These are phyloP conservation scores for Colletotrichum abscissum DNA, from an alignment of 2,329 filamentous ascomycete species.

Conservation along the genomic window DNA sequence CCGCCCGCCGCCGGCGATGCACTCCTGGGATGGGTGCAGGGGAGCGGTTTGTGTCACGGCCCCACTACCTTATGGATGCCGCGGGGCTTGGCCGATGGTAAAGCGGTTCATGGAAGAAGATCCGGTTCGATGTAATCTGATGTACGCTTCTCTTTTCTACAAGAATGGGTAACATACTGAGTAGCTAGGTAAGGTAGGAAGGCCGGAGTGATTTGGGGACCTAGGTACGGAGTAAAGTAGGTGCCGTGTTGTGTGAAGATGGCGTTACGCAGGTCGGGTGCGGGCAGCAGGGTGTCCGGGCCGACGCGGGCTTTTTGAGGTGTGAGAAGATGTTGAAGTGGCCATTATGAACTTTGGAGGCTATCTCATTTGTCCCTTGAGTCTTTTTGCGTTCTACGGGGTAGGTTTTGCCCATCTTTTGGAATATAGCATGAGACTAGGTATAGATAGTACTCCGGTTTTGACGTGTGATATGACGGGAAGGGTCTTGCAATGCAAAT, in stretches of 20 bases:
- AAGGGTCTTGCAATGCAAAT: not conserved
- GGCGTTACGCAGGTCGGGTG: not conserved
- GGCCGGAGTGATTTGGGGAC: too few species aligned
- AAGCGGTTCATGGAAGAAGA: not conserved
- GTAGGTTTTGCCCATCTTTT: not conserved
- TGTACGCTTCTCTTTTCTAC: too few species aligned
- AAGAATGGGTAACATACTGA: too few species aligned
- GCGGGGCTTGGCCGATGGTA: slow-evolving; percentile 2
- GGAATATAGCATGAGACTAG: not conserved
- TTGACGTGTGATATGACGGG: not conserved
- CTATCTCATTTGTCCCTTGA: too few species aligned
- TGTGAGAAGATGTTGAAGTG: too few species aligned
- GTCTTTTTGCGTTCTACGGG: not conserved
- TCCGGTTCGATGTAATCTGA: not conserved
- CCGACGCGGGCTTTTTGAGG: not conserved
- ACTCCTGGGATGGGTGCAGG: not conserved
- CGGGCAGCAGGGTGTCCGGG: not conserved
- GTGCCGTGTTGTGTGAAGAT: not conserved
- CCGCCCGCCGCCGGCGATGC: too few species aligned
- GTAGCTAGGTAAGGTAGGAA: too few species aligned
- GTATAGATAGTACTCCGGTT: too few species aligned
- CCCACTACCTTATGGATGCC: not conserved
- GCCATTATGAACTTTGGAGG: too few species aligned
- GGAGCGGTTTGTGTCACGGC: not conserved
- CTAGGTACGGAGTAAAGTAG: too few species aligned